These are phyloP conservation scores for Debaryomyces sp. DNA, from an alignment of 1,139 yeast species.

Conservation along the genomic window DNA sequence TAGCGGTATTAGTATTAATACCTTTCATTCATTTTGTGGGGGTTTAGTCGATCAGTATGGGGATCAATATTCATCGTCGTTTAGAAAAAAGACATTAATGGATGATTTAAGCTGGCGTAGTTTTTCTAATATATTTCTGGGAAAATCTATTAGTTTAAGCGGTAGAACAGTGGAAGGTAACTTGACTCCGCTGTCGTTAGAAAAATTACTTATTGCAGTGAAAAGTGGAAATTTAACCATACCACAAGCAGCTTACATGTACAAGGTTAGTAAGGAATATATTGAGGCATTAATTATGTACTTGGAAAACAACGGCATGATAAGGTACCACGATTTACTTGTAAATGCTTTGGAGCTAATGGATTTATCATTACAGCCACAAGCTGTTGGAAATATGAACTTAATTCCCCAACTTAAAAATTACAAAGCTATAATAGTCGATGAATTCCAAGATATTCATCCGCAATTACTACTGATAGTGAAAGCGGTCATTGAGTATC, in stretches of 20 bases:
- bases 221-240: constrained; percentile 30
- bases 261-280: constrained; percentile 25
- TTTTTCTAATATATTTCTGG: constrained; percentile 36
- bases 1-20: constrained; percentile 44
- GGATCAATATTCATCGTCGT: constrained; percentile 20
- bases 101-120: constrained; percentile 58
- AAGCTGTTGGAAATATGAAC: constrained; percentile 4
- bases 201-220: constrained; percentile 33
- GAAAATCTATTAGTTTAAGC: constrained; percentile 23
- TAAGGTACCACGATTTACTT: constrained; percentile 40
- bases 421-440: constrained; percentile 54
- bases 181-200: constrained; percentile 33
- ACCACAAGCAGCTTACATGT: constrained; percentile 26
- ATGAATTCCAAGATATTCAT: constrained; percentile 77
- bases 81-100: constrained; percentile 39
- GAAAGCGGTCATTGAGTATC: constrained; percentile 35
- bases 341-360: constrained; percentile 32
- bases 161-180: constrained; percentile 26
- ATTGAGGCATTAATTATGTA: constrained; percentile 24
- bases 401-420: constrained; percentile 27
- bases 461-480: constrained; percentile 52
- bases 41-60: constrained; percentile 47
- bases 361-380: constrained; percentile 15
- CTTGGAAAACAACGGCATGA: constrained; percentile 34
- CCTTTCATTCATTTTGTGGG: constrained; percentile 68